Conservation (phyloP, 1,139 yeast genomes). For the Kodamaea plutei region DNA sequence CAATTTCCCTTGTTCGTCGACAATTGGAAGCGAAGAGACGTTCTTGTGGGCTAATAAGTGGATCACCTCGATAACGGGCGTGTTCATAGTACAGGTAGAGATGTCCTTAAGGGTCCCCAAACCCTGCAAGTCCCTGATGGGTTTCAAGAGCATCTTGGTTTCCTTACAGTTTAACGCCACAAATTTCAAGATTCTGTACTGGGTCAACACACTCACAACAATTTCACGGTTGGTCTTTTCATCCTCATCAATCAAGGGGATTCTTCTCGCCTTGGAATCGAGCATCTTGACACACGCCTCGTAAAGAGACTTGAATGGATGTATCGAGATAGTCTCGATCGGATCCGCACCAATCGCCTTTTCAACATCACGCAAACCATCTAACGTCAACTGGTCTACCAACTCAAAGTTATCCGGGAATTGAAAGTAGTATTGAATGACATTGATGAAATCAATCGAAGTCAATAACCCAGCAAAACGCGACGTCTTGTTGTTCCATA, state of each 20-base stretch:
- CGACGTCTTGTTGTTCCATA: slow-evolving; percentile 89
- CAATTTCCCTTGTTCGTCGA: slow-evolving; percentile 70
- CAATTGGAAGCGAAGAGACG: slow-evolving; percentile 89
- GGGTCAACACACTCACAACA: slow-evolving; percentile 92
- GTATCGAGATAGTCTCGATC: slow-evolving; percentile 82
- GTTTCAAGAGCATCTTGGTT: slow-evolving; percentile 77
- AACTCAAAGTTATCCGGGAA: slow-evolving; percentile 87
- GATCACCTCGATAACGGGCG: slow-evolving; percentile 93
- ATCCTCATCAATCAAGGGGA: slow-evolving; percentile 91
- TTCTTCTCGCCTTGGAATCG: slow-evolving; percentile 84
- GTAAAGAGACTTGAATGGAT: slow-evolving; percentile 85
- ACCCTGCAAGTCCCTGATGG: slow-evolving; percentile 60
- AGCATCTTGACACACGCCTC: slow-evolving; percentile 95
- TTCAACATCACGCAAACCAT: slow-evolving; percentile 83
- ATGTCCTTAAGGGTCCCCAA: slow-evolving; percentile 60
- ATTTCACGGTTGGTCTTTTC: slow-evolving; percentile 91
- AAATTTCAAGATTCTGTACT: slow-evolving; percentile 91
- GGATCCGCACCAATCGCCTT: slow-evolving; percentile 85
- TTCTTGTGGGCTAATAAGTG: slow-evolving; percentile 73
- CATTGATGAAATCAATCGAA: slow-evolving; percentile 89
- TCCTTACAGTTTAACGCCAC: slow-evolving; percentile 96
- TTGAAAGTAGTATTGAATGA: slow-evolving; percentile 90
- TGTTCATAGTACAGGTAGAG: slow-evolving; percentile 80
- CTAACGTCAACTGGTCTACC: slow-evolving; percentile 80
- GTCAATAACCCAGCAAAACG: slow-evolving; percentile 93